Evolutionary conservation across 2,329 filamentous ascomycete genomes (phyloP).

Genomic region (Cephalotrichum gorgonifer): DNA sequence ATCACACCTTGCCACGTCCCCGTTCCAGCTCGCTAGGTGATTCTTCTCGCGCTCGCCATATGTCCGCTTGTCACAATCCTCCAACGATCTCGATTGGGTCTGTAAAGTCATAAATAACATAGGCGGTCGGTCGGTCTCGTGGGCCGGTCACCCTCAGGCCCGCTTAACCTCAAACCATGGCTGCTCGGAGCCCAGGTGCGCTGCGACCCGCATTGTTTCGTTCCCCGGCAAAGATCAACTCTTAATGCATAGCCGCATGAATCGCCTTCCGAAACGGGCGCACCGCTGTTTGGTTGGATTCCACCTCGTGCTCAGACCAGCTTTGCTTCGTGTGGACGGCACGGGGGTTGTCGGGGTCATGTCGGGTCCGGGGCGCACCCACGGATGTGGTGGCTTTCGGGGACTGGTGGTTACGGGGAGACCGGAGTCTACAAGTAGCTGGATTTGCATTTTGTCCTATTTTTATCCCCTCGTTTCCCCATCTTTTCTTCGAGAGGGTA

Average conservation of each 20-base stretch:
- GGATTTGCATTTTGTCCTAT: too few relatives aligned
- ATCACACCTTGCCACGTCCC: neutral
- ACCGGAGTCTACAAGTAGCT: too few relatives aligned
- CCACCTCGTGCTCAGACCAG: constrained; percentile 3
- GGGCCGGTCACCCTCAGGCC: neutral
- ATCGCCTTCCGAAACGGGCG: constrained; percentile 1
- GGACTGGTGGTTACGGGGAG: too few relatives aligned
- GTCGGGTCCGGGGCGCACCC: too few relatives aligned
- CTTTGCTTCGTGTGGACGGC: neutral
- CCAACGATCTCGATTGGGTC: too few relatives aligned
- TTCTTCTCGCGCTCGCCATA: neutral
- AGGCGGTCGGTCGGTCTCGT: neutral
- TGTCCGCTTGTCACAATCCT: neutral
- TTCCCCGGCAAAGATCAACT: constrained; percentile 4
- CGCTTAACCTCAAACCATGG: constrained; percentile 3
- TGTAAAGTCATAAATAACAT: too few relatives aligned
- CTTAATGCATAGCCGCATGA: neutral
- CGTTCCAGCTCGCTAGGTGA: neutral
- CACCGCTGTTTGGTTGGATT: neutral
- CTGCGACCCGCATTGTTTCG: constrained; percentile 6
- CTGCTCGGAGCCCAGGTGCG: neutral
- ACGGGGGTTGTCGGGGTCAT: neutral
- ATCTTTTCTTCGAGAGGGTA: too few relatives aligned
- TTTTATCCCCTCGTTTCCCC: too few relatives aligned
- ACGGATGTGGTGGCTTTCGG: too few relatives aligned